Evolutionary conservation across 2,329 filamentous ascomycete species (phyloP), one percentile per base, ranked within the genome.

Genomic region (Colletotrichum phormii): DNA sequence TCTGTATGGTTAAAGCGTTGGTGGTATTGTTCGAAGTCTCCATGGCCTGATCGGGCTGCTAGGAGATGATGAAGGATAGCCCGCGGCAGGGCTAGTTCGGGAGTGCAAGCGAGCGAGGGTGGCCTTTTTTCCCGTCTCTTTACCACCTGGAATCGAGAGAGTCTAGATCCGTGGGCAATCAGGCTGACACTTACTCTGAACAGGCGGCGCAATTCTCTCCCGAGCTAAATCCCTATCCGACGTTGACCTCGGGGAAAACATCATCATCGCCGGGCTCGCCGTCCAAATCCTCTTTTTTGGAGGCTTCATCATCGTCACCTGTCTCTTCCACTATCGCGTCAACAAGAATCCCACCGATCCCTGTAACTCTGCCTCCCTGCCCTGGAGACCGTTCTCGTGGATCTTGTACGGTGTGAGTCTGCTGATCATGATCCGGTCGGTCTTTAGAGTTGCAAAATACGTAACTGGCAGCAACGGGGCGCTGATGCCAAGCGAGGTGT

Each of bases 221-320:
- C 7, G 53, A 22, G n/a, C 37, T 12, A 53, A 65, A 35, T 2
- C 37, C 12, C n/a, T 49, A 7, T 42, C 15, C 15, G 15, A 42
- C 15, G 37, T 42, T 5, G 37, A 37, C 24, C 42, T 35, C 0
- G 85, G 84, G n/a, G 77, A 85, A 65, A 81, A 83, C 11, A 78
- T 89, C 46, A 84, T 89, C 12, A 77, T 89, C 18, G 83, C 74
- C 1, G 88, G 88, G 5, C 78, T 90, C 5, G 77, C 85, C n/a
- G 76, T 89, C 8, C 88, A 90, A 75, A 80, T 90, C 8, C 35
- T 86, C 12, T 83, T 87, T 64, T 89, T 90, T 68, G 80, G 81
- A 8, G 79, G 89, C 55, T 91, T 91, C 75, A 78, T 89, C 13
- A 55, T 85, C 3, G 82, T 84, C 0, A 82, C 86, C 0, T 71